phyloP scores from a whole-genome alignment of 208 protist genomes.

The Leishmania lainsoni region DNA sequence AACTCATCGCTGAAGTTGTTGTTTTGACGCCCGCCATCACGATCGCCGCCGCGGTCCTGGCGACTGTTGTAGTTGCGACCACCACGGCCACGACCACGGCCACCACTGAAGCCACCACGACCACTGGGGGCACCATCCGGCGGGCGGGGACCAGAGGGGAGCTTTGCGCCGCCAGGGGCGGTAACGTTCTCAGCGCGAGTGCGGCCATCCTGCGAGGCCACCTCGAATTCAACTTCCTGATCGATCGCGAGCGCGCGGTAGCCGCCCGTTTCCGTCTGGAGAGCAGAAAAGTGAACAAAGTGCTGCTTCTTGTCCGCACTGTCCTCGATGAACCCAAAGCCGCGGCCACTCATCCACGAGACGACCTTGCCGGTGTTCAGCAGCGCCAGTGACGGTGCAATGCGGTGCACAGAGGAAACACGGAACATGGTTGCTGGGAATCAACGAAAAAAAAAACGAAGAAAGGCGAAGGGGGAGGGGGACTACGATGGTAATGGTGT shows the following conservation, averaged over 20 bases:
- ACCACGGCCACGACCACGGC: slow-evolving; percentile 38
- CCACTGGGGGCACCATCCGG: slow-evolving; percentile 49
- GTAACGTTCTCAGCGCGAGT: slow-evolving; percentile 91
- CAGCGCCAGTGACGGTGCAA: slow-evolving; percentile 62
- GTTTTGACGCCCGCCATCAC: slow-evolving; percentile 43
- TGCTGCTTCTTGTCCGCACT: slow-evolving; percentile 90
- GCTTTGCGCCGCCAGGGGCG: slow-evolving; percentile 69
- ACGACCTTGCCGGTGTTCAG: slow-evolving; percentile 90
- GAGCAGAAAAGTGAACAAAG: slow-evolving; percentile 92
- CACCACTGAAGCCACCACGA: slow-evolving; percentile 48
- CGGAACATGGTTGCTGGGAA: slow-evolving; percentile 59
- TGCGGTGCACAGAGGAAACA: slow-evolving; percentile 48
- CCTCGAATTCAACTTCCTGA: slow-evolving; percentile 93
- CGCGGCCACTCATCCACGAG: slow-evolving; percentile 88
- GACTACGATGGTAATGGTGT: background rate
- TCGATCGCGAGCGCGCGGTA: slow-evolving; percentile 83
- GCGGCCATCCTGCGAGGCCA: slow-evolving; percentile 83
- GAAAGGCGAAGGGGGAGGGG: background rate
- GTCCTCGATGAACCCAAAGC: slow-evolving; percentile 93
- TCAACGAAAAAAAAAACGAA: background rate
- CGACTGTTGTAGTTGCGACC: slow-evolving; percentile 45
- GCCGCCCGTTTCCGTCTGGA: slow-evolving; percentile 89
- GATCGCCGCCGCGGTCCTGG: slow-evolving; percentile 38
- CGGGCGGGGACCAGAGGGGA: slow-evolving; percentile 81
- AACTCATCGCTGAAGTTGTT: slow-evolving; percentile 88